Conservation (phyloP, 2,329 filamentous ascomycete species). For the Cytospora chrysosperma region DNA sequence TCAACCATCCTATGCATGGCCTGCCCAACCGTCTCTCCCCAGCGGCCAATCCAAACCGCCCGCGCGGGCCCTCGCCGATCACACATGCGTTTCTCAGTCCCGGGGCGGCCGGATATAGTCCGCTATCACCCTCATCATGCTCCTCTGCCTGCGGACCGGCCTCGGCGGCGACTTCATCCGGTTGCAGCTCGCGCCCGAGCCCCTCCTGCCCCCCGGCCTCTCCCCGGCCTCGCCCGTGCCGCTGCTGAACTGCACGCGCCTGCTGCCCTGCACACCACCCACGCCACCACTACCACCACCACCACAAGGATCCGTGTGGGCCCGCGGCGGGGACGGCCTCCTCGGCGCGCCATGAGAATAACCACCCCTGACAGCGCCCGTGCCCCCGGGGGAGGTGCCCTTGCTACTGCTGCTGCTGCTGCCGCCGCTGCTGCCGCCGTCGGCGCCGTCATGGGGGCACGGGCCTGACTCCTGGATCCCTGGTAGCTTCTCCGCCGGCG, state of each 20-base stretch:
- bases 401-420: neutral
- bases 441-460: neutral
- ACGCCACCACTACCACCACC: too few species aligned
- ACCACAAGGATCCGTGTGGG: neutral
- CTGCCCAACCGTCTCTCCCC: neutral
- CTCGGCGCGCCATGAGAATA: too few species aligned
- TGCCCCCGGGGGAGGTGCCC: too few species aligned
- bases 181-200: constrained; percentile 14
- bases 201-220: neutral
- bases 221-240: constrained; percentile 4
- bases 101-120: constrained; percentile 17
- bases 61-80: neutral
- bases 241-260: constrained; percentile 18
- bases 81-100: too few species aligned
- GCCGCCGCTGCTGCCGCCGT: neutral
- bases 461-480: constrained; percentile 17
- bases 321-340: neutral
- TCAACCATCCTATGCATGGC: neutral
- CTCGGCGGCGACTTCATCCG: constrained; percentile 16
- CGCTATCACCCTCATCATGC: constrained; percentile 14
- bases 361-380: too few species aligned
- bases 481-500: constrained; percentile 1
- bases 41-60: neutral
- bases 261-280: neutral
- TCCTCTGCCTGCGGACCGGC: constrained; percentile 17